Conservation (phyloP, 208 protist genomes). For the Balamuthia mandrillaris region DNA sequence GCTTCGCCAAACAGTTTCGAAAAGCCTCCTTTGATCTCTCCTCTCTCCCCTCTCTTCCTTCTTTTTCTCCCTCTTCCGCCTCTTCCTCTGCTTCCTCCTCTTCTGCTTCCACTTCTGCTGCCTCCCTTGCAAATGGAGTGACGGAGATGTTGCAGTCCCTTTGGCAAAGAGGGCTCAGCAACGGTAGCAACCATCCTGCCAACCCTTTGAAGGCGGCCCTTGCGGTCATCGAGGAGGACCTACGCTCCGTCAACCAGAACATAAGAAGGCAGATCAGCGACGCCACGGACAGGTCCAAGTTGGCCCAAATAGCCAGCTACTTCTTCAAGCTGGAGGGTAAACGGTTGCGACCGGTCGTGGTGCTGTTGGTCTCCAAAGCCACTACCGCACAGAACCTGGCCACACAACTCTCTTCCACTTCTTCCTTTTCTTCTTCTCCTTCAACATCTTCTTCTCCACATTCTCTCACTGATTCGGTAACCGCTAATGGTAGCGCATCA, state of each 20-base stretch:
- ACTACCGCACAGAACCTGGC: neutral
- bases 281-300: slow-evolving; percentile 20
- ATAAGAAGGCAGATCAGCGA: slow-evolving; percentile 17
- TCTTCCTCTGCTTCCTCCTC: too few species aligned
- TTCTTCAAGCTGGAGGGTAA: slow-evolving; percentile 46
- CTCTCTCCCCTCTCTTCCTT: too few species aligned
- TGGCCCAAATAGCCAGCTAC: slow-evolving; percentile 35
- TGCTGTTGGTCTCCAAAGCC: slow-evolving; percentile 35
- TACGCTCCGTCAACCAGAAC: slow-evolving; percentile 16
- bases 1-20: too few species aligned
- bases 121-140: too few species aligned
- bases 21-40: too few species aligned
- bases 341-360: slow-evolving; percentile 19
- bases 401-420: neutral
- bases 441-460: neutral
- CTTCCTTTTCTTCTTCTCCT: neutral
- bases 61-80: too few species aligned
- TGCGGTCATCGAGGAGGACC: slow-evolving; percentile 3
- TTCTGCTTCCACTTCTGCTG: too few species aligned
- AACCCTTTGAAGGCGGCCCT: slow-evolving; percentile 34
- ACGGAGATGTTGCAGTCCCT: too few species aligned
- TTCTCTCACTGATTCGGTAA: neutral
- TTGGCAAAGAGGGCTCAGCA: too few species aligned
- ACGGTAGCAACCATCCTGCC: too few species aligned
- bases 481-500: neutral